phyloP scores from a whole-genome alignment of 208 protist species.

The Acanthamoeba lenticulata region DNA sequence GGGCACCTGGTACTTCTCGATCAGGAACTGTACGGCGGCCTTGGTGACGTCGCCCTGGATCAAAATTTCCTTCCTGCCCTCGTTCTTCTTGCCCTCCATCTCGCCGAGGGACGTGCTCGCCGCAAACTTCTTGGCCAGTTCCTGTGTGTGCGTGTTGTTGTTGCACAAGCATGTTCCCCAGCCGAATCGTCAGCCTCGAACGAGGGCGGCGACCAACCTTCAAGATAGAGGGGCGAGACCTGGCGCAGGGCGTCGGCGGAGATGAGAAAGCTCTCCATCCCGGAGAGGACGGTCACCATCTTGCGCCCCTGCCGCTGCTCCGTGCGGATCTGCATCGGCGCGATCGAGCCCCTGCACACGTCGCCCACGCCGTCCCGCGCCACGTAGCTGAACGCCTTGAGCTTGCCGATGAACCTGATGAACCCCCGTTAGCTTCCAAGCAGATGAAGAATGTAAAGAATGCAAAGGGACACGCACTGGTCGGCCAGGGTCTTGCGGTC shows the following conservation, averaged over 20 bases:
- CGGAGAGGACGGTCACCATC: neutral
- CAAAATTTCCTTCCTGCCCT: neutral
- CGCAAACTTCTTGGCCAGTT: neutral
- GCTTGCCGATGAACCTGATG: neutral
- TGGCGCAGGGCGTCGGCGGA: neutral
- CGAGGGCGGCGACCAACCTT: too few species aligned
- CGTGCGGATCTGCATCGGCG: neutral
- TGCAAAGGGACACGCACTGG: neutral
- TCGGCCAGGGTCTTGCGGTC: neutral
- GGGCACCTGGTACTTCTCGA: slow-evolving; percentile 19
- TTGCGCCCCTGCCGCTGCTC: slow-evolving; percentile 39
- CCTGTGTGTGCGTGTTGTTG: neutral
- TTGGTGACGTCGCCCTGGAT: neutral
- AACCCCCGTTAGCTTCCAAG: neutral
- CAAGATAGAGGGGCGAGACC: neutral
- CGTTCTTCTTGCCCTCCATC: slow-evolving; percentile 5
- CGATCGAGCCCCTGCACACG: neutral
- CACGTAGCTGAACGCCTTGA: neutral
- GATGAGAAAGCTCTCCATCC: slow-evolving; percentile 1
- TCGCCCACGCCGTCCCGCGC: neutral
- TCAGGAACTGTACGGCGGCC: neutral
- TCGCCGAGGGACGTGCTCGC: neutral
- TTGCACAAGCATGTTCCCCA: too few species aligned
- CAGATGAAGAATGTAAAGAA: neutral
- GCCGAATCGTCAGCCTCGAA: too few species aligned